Percentiles rank a stretch among this genome's conserved stretches.
Conservation (phyloP, 2,329 filamentous ascomycete genomes). For the Truncatella angustata region DNA sequence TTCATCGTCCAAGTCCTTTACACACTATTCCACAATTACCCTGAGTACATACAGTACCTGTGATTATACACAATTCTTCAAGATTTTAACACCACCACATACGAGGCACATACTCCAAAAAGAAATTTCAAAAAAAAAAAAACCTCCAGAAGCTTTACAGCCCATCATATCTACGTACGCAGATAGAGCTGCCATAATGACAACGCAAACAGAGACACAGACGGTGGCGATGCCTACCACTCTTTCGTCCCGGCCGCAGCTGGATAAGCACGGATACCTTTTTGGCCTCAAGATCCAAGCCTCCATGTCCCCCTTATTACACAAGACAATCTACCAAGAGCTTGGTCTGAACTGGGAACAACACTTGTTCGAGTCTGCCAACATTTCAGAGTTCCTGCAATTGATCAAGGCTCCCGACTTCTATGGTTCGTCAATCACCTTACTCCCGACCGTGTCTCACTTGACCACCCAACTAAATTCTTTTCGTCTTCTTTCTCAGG, state of each 20-base stretch:
- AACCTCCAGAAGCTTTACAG: no score
- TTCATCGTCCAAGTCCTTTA: no score
- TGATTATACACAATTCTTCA: no score
- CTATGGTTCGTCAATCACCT: constrained; percentile 58
- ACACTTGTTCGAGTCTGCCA: constrained; percentile 49
- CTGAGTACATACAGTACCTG: no score
- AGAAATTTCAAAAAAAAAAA: no score
- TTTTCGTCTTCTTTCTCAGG: constrained; percentile 40
- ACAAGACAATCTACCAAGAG: constrained; percentile 51
- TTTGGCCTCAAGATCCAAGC: constrained; percentile 57
- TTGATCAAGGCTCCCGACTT: constrained; percentile 57
- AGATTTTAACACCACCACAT: no score
- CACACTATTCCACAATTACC: no score
- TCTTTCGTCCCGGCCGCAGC: constrained; percentile 12
- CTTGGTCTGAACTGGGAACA: constrained; percentile 51
- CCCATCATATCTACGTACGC: no score
- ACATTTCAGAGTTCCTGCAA: constrained; percentile 46
- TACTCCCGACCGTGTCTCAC: no score
- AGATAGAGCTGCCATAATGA: not conserved
- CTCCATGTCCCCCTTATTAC: constrained; percentile 54
- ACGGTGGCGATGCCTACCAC: not conserved
- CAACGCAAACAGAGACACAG: not conserved
- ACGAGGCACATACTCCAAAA: no score
- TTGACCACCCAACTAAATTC: no score
- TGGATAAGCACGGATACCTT: constrained; percentile 51